Evolutionary conservation across 1,284 basidiomycete species (phyloP).

Genomic region (Tilletia walkeri): DNA sequence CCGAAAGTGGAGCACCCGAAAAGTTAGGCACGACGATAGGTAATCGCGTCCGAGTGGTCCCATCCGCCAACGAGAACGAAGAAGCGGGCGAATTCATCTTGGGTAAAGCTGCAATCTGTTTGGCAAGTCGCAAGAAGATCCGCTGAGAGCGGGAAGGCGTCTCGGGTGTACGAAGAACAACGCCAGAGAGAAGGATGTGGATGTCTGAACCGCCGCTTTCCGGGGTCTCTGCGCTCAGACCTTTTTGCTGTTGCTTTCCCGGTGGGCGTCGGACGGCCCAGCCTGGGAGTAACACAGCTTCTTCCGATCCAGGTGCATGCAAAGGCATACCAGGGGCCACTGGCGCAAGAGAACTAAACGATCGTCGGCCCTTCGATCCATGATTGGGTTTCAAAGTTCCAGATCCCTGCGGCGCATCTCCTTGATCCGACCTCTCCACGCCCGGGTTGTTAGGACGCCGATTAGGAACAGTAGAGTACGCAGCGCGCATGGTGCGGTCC

Average conservation of each 20-base stretch:
- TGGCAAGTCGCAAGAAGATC: constrained; percentile 12
- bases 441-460: too few relatives aligned
- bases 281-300: constrained; percentile 9
- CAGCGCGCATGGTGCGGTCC: too few relatives aligned
- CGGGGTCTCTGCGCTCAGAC: not conserved
- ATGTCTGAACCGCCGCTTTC: not conserved
- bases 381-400: too few relatives aligned
- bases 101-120: constrained; percentile 15
- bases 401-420: too few relatives aligned
- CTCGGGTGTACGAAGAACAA: constrained; percentile 10
- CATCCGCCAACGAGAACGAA: not conserved
- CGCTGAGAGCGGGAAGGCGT: not conserved
- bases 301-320: constrained; percentile 10
- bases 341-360: not conserved
- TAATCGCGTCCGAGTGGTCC: not conserved
- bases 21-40: constrained; percentile 4
- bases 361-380: too few relatives aligned
- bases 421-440: too few relatives aligned
- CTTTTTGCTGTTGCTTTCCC: not conserved
- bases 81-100: not conserved
- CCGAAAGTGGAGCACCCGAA: not conserved
- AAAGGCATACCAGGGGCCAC: constrained; percentile 15
- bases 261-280: not conserved
- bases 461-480: too few relatives aligned
- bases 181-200: constrained; percentile 2